These are phyloP conservation scores for Ettlia oleoabundans DNA, from an alignment of 139 green algal species.

Conservation along the genomic window DNA sequence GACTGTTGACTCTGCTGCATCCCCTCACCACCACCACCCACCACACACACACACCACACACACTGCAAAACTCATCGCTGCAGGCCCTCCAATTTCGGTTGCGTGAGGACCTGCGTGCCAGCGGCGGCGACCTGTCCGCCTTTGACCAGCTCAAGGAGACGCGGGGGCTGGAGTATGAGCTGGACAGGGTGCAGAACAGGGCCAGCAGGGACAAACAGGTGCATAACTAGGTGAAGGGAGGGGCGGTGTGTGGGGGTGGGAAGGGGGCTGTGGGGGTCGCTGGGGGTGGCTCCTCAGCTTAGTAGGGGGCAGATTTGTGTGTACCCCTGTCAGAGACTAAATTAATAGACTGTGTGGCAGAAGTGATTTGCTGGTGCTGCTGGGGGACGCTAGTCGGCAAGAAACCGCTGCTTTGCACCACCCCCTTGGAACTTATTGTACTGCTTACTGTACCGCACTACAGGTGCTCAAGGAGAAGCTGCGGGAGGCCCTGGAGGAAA, in stretches of 20 bases:
- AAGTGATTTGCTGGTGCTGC: too few species aligned
- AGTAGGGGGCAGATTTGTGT: too few species aligned
- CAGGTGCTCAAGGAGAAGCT: slow-evolving; percentile 42
- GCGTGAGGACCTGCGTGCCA: slow-evolving; percentile 66
- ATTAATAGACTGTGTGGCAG: too few species aligned
- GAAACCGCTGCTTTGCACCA: background rate
- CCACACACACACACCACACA: background rate
- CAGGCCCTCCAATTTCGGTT: slow-evolving; percentile 78
- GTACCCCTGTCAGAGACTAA: too few species aligned
- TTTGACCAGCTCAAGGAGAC: slow-evolving; percentile 74
- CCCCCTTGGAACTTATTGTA: background rate
- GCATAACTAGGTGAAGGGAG: too few species aligned
- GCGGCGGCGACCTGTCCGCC: slow-evolving; percentile 35
- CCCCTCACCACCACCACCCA: too few species aligned
- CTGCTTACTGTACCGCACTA: too few species aligned
- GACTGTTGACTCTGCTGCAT: background rate
- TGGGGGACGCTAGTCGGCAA: background rate
- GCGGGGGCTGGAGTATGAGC: slow-evolving; percentile 69
- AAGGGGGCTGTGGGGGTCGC: background rate
- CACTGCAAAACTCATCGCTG: slow-evolving; percentile 17
- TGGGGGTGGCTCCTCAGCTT: too few species aligned
- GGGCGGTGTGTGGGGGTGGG: background rate
- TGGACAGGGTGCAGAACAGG: slow-evolving; percentile 59
- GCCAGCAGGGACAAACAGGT: slow-evolving; percentile 44
- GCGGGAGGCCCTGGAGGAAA: slow-evolving; percentile 23